Conservation (phyloP, 371 early-diverging fungal species). For the Mucor mucedo region DNA sequence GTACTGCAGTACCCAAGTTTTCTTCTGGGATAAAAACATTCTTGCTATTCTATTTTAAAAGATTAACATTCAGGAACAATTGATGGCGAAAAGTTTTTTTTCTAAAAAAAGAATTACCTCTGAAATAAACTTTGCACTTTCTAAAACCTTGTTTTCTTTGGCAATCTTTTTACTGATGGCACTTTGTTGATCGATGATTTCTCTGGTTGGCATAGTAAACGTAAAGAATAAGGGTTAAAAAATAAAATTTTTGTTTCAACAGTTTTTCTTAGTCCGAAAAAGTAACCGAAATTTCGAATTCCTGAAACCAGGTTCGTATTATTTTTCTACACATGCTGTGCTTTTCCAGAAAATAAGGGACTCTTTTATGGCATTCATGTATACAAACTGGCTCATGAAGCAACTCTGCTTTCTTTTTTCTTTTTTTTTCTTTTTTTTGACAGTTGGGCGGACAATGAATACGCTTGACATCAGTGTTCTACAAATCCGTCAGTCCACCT, state of each 20-base stretch:
- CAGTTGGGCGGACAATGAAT: too few relatives aligned
- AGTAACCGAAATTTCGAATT: too few relatives aligned
- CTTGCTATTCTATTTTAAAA: constrained; percentile 51
- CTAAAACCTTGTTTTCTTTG: constrained; percentile 43
- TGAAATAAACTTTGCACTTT: constrained; percentile 66
- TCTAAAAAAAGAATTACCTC: constrained; percentile 32
- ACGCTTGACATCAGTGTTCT: too few relatives aligned
- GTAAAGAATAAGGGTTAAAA: neutral
- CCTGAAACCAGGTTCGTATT: too few relatives aligned
- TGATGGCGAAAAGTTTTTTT: neutral
- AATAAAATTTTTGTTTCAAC: neutral
- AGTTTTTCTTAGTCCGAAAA: too few relatives aligned
- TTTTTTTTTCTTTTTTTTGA: too few relatives aligned
- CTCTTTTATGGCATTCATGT: too few relatives aligned
- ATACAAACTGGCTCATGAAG: too few relatives aligned
- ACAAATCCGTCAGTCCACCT: too few relatives aligned
- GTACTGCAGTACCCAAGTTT: constrained; percentile 62
- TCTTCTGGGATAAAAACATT: constrained; percentile 67
- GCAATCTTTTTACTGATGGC: constrained; percentile 1
- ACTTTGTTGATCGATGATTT: neutral
- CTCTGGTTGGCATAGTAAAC: neutral
- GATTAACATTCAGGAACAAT: neutral
- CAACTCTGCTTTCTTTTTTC: too few relatives aligned
- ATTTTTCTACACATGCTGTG: too few relatives aligned
- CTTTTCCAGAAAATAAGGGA: too few relatives aligned